Conservation (phyloP, 2,329 filamentous ascomycete species). For the Talaromyces sp. region DNA sequence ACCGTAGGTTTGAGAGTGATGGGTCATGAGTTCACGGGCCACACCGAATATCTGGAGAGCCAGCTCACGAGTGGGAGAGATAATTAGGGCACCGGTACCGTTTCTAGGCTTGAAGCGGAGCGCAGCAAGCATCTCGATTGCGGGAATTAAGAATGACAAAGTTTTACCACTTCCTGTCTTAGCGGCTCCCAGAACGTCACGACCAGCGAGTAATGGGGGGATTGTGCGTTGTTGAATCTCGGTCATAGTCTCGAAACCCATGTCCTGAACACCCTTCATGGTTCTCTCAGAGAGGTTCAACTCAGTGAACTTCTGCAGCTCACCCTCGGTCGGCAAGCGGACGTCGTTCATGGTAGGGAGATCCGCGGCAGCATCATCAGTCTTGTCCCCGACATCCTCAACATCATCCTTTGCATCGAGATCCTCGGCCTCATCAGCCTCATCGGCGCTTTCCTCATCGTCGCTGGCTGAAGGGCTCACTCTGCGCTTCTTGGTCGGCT, state of each 20-base stretch:
- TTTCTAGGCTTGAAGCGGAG: slow-evolving; percentile 94
- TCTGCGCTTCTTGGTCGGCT: slow-evolving; percentile 43
- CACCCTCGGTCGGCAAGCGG: slow-evolving; percentile 61
- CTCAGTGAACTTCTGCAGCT: slow-evolving; percentile 74
- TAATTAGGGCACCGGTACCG: slow-evolving; percentile 85
- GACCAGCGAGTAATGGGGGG: slow-evolving; percentile 82
- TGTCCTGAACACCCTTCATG: slow-evolving; percentile 81
- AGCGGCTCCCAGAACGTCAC: slow-evolving; percentile 71
- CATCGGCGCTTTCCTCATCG: slow-evolving; percentile 36
- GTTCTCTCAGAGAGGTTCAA: slow-evolving; percentile 86
- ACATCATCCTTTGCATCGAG: slow-evolving; percentile 34
- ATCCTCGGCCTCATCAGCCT: slow-evolving; percentile 31
- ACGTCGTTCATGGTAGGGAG: slow-evolving; percentile 57
- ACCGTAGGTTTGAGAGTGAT: slow-evolving; percentile 92
- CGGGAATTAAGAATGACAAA: slow-evolving; percentile 88
- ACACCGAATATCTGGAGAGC: slow-evolving; percentile 97
- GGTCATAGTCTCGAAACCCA: slow-evolving; percentile 95
- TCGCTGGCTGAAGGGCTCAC: slow-evolving; percentile 39
- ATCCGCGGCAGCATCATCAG: slow-evolving; percentile 46
- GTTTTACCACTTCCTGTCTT: slow-evolving; percentile 98
- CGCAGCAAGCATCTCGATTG: slow-evolving; percentile 87
- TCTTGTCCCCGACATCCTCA: slow-evolving; percentile 18
- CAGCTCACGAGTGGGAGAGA: slow-evolving; percentile 90
- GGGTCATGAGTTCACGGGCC: slow-evolving; percentile 85
- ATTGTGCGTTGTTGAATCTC: slow-evolving; percentile 89